Evolutionary conservation across 495 filamentous ascomycete species (phyloP).

Genomic region (Trichoderma erinaceum): DNA sequence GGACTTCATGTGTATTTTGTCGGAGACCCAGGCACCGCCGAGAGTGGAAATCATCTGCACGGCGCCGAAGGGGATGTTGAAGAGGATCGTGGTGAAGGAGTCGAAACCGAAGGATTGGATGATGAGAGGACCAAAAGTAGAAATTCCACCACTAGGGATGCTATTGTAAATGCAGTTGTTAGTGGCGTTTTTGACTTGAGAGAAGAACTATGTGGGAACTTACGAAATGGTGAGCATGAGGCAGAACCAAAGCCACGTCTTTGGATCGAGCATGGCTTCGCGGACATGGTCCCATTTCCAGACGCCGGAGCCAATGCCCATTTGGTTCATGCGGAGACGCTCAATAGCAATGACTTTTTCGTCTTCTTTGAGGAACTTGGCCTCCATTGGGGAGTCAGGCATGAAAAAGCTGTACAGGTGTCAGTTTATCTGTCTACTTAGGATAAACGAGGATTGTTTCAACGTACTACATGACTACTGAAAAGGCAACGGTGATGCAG

Average conservation of each 20-base stretch:
- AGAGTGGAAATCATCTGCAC: slow-evolving; percentile 55
- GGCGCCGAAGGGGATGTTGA: slow-evolving; percentile 59
- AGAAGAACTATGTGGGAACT: neutral
- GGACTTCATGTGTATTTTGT: slow-evolving; percentile 47
- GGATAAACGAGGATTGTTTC: no score
- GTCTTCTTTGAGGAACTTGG: slow-evolving; percentile 49
- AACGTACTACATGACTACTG: slow-evolving; percentile 36
- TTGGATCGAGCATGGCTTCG: slow-evolving; percentile 50
- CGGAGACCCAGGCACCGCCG: slow-evolving; percentile 51
- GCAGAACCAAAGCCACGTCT: slow-evolving; percentile 58
- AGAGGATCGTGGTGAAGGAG: slow-evolving; percentile 51
- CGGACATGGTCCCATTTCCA: slow-evolving; percentile 59
- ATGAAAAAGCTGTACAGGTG: slow-evolving; percentile 29
- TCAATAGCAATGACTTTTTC: slow-evolving; percentile 41
- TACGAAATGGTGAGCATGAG: slow-evolving; percentile 39
- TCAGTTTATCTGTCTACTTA: no score
- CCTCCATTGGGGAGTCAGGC: slow-evolving; percentile 51
- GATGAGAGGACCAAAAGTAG: slow-evolving; percentile 57
- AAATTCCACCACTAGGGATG: slow-evolving; percentile 56
- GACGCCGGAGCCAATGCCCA: slow-evolving; percentile 50
- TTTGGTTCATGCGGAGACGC: slow-evolving; percentile 57
- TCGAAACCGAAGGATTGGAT: slow-evolving; percentile 54
- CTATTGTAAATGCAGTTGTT: slow-evolving; percentile 24
- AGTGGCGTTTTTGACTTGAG: neutral
- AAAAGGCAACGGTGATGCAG: slow-evolving; percentile 45